Evolutionary conservation across 306 rosid species (phyloP), one percentile per base, ranked within the genome.

Genomic region (Cicer cuneatum): DNA sequence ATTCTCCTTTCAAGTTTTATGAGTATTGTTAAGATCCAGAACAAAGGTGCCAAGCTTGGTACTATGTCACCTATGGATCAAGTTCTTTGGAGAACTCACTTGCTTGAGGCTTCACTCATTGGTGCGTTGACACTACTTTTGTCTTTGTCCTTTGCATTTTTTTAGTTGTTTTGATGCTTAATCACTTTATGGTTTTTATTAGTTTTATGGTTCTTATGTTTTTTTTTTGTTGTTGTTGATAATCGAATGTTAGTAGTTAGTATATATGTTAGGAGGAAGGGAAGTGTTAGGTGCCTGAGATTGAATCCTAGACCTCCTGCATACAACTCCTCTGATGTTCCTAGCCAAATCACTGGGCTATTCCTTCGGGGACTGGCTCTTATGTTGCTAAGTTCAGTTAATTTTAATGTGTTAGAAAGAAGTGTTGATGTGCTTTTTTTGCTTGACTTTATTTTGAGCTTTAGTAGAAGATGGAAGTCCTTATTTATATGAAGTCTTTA

Each of bases 11-110:
- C 98, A 2, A 91, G 91, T 71, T 82, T 94, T 29, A 84, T 86
- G 89, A 94, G 89, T 84, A 88, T 94, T 82, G 82, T 88, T 52
- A 94, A 94, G 96, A 90, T 94, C 90, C 96, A 91, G 94, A 90
- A 94, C 76, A 91, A 92, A 81, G 98, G 98, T 73, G 96, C 90
- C 63, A 94, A 90, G 83, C 92, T 94, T 73, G 96, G 98, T 4
- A 87, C 96, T 14, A 91, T 94, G 97, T 94, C 98, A 8, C 97
- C 98, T 24, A 94, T 94, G 98, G 98, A 94, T 88, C 97, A 93
- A 77, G 98, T 91, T 85, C 86, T 94, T 5, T 94, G 96, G 95
- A 94, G 97, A 81, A 90, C 98, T 66, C 98, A 94, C 79, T 79
- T 94, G 90, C 95, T 94, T 8, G 96, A 94, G 84, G 96, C 97